These are phyloP conservation scores for Phytophthora sp. DNA, from an alignment of 352 stramenopile species.

Conservation along the genomic window DNA sequence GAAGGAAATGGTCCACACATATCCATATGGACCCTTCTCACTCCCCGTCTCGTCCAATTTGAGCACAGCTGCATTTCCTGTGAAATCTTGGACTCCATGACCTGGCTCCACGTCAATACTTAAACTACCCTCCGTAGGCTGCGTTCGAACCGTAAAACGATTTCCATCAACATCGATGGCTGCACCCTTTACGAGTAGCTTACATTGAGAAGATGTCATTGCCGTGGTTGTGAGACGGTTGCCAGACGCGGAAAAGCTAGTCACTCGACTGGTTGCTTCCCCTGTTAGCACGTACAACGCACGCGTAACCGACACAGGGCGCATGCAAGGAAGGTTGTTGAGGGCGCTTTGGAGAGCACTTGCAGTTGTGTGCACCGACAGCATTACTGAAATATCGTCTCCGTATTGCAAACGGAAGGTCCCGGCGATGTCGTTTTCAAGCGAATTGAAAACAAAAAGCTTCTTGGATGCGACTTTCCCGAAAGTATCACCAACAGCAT, in stretches of 20 bases:
- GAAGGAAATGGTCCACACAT: constrained; percentile 77
- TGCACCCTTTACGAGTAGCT: constrained; percentile 42
- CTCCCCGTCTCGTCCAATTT: constrained; percentile 48
- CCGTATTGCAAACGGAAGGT: constrained; percentile 79
- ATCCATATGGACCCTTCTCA: constrained; percentile 52
- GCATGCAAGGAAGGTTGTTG: constrained; percentile 49
- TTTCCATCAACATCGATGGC: constrained; percentile 38
- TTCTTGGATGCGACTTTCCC: constrained; percentile 53
- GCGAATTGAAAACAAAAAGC: constrained; percentile 48
- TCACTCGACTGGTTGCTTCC: constrained; percentile 37
- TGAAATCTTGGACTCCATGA: constrained; percentile 37
- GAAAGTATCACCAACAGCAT: constrained; percentile 55
- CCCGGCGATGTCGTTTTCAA: constrained; percentile 61
- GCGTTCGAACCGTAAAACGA: constrained; percentile 48
- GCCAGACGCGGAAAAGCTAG: constrained; percentile 31
- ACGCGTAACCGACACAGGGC: constrained; percentile 55
- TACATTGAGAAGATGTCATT: constrained; percentile 40
- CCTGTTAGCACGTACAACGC: constrained; percentile 56
- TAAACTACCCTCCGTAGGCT: constrained; percentile 41
- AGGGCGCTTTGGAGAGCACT: constrained; percentile 39
- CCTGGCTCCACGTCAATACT: constrained; percentile 52
- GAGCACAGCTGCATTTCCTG: constrained; percentile 35
- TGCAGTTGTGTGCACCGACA: constrained; percentile 61
- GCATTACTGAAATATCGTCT: constrained; percentile 45
- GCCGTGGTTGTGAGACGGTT: constrained; percentile 53